These are phyloP conservation scores for Phytophthora idaei DNA, from an alignment of 352 stramenopile genomes.

Conservation along the genomic window DNA sequence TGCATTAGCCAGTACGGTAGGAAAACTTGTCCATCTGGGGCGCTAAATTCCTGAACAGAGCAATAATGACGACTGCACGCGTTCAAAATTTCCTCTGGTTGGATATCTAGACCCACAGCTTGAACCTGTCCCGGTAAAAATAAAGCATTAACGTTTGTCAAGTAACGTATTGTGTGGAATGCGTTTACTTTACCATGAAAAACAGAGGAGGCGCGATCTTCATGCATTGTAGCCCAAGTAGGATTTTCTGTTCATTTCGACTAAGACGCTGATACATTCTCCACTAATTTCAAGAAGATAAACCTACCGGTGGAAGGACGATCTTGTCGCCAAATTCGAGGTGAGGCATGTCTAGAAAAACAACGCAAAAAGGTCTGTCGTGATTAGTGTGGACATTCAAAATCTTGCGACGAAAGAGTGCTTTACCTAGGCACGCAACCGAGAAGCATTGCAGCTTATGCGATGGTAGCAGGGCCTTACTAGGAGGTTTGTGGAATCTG, in stretches of 20 bases:
- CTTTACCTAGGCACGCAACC: slow-evolving; percentile 55
- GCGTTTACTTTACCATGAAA: slow-evolving; percentile 42
- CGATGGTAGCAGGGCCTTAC: slow-evolving; percentile 14
- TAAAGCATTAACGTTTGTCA: no score
- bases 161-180: background rate
- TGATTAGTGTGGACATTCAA: background rate
- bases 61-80: slow-evolving; percentile 46
- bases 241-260: slow-evolving; percentile 40
- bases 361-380: background rate
- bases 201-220: slow-evolving; percentile 60
- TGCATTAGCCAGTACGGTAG: slow-evolving; percentile 80
- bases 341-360: slow-evolving; percentile 52
- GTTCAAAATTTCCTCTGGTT: background rate
- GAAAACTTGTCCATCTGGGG: slow-evolving; percentile 54
- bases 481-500: background rate
- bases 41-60: slow-evolving; percentile 71
- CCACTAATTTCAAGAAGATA: background rate
- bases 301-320: slow-evolving; percentile 52
- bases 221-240: slow-evolving; percentile 60
- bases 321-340: slow-evolving; percentile 77
- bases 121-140: slow-evolving; percentile 3
- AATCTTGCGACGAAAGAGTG: background rate
- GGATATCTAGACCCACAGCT: slow-evolving; percentile 24
- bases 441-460: slow-evolving; percentile 64
- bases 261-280: background rate